Evolutionary conservation across 352 stramenopile genomes (phyloP).

Genomic region (Globisporangium irregulare): DNA sequence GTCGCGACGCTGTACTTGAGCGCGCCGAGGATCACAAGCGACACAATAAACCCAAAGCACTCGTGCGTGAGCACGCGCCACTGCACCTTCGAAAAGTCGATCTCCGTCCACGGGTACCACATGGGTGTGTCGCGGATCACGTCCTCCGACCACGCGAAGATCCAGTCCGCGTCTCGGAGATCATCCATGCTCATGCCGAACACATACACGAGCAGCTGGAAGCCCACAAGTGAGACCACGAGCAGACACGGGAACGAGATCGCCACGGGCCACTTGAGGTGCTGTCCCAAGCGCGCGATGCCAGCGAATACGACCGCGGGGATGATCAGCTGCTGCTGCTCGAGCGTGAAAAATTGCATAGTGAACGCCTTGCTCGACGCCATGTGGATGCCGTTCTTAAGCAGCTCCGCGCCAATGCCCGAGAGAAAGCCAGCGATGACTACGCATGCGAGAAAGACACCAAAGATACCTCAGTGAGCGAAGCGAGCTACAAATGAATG

Average conservation of each 20-base stretch:
- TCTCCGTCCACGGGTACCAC: slow-evolving; percentile 75
- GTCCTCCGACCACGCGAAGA: slow-evolving; percentile 63
- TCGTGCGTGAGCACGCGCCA: slow-evolving; percentile 60
- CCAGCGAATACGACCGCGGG: slow-evolving; percentile 58
- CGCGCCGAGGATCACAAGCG: slow-evolving; percentile 67
- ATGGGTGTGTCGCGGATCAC: slow-evolving; percentile 69
- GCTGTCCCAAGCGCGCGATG: slow-evolving; percentile 52
- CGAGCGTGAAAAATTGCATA: slow-evolving; percentile 47
- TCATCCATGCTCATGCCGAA: slow-evolving; percentile 33
- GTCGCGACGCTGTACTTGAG: slow-evolving; percentile 83
- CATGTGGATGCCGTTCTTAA: slow-evolving; percentile 83
- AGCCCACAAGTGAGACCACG: slow-evolving; percentile 51
- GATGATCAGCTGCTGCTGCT: slow-evolving; percentile 52
- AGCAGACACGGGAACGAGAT: slow-evolving; percentile 75
- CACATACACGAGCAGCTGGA: slow-evolving; percentile 42
- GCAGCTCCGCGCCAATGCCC: slow-evolving; percentile 70
- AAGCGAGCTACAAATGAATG: neutral
- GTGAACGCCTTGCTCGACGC: slow-evolving; percentile 55
- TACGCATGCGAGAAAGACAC: neutral
- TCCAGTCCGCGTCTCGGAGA: slow-evolving; percentile 36
- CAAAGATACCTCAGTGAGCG: neutral
- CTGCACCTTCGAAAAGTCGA: slow-evolving; percentile 55
- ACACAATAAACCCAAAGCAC: slow-evolving; percentile 61
- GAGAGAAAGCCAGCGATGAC: slow-evolving; percentile 82
- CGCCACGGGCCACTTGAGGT: slow-evolving; percentile 59